These are phyloP conservation scores for Plantago ovata DNA, from an alignment of 257 asterid genomes.

Conservation along the genomic window DNA sequence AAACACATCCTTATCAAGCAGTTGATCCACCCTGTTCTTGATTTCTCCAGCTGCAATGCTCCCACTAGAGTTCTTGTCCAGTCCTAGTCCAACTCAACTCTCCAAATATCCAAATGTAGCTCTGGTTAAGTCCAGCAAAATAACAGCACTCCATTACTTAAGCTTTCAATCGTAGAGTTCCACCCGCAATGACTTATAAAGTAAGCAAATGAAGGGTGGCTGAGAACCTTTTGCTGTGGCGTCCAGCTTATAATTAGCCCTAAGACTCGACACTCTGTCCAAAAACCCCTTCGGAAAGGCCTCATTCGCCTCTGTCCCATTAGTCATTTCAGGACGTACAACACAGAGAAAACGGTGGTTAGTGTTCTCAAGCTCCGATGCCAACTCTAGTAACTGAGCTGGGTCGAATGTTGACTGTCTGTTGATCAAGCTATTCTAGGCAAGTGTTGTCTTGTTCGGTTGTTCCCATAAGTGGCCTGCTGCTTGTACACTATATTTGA, in stretches of 20 bases:
- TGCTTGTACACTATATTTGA: too few species aligned
- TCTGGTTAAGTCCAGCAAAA: conserved; percentile 55
- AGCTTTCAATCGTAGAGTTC: conserved; percentile 58
- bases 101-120: conserved; percentile 65
- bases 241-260: conserved; percentile 46
- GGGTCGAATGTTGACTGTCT: conserved; percentile 11
- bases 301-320: neutral
- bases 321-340: conserved; percentile 28
- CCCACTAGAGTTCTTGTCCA: conserved; percentile 24
- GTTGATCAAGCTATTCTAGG: conserved; percentile 37
- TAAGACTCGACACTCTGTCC: conserved; percentile 19
- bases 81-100: conserved; percentile 38
- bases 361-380: conserved; percentile 38
- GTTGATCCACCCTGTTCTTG: conserved; percentile 28
- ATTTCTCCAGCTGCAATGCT: conserved; percentile 28
- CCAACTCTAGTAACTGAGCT: conserved; percentile 31
- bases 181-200: conserved; percentile 77
- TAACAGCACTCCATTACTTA: conserved; percentile 46
- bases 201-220: conserved; percentile 52
- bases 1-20: conserved; percentile 23
- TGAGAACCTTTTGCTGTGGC: conserved; percentile 49
- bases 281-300: conserved; percentile 23
- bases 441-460: conserved; percentile 25
- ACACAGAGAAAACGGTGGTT: conserved; percentile 55
- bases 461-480: conserved; percentile 22